Percentiles rank a stretch among this genome's conserved stretches.
Evolutionary conservation across 257 asterid genomes (phyloP).

Genomic region (Lycium barbarum): DNA sequence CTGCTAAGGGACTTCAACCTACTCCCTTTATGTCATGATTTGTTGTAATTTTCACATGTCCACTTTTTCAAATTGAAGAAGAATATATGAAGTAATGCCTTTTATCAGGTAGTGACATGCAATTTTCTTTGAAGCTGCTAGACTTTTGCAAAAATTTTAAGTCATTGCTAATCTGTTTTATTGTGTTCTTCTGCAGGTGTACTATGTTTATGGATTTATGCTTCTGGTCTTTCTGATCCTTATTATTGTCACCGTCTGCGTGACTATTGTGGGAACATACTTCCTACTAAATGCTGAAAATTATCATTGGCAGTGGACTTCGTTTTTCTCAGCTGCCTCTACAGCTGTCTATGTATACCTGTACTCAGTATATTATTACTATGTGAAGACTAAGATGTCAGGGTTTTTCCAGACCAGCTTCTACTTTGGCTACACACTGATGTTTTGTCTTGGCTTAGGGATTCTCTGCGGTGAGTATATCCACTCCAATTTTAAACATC

Average conservation of each 20-base stretch:
- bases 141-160: not conserved
- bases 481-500: not conserved
- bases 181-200: conserved; percentile 49
- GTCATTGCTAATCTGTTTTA: not conserved
- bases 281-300: conserved; percentile 72
- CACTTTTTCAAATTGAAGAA: not conserved
- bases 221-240: conserved; percentile 67
- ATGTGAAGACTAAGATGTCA: conserved; percentile 65
- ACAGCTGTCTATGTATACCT: conserved; percentile 61
- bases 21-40: not conserved
- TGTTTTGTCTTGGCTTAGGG: conserved; percentile 76
- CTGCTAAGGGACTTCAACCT: not conserved
- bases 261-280: conserved; percentile 67
- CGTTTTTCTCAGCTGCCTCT: conserved; percentile 70
- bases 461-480: conserved; percentile 71
- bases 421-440: conserved; percentile 65
- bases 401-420: conserved; percentile 74
- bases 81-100: not conserved
- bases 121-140: not conserved
- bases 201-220: conserved; percentile 72
- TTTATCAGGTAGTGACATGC: not conserved
- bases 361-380: conserved; percentile 62
- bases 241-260: conserved; percentile 64
- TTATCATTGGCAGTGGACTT: conserved; percentile 78
- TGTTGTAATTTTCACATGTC: not conserved